phyloP scores from a whole-genome alignment of 176 grass and related monocot genomes.

The Lolium perenne region DNA sequence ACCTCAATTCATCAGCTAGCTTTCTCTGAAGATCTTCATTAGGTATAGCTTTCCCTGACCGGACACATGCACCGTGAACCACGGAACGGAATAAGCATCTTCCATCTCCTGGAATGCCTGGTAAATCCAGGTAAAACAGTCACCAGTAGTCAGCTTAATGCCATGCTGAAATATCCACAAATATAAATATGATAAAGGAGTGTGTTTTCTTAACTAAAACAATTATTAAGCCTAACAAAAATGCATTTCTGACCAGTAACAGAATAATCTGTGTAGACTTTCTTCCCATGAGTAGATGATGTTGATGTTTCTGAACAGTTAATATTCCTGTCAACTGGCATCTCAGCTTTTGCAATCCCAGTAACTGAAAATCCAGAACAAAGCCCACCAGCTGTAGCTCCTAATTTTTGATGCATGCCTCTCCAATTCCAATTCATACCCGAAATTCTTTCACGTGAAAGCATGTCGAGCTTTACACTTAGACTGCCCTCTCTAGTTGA shows the following conservation, averaged over 20 bases:
- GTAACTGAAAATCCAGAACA: slow-evolving; percentile 71
- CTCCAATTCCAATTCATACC: slow-evolving; percentile 65
- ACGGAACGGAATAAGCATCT: slow-evolving; percentile 57
- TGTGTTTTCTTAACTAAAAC: not conserved
- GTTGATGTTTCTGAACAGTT: slow-evolving; percentile 26
- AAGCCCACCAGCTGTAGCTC: slow-evolving; percentile 58
- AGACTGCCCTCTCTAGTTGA: slow-evolving; percentile 62
- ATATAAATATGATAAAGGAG: not conserved
- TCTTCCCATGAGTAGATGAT: slow-evolving; percentile 73
- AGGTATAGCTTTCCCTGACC: slow-evolving; percentile 59
- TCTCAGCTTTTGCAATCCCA: slow-evolving; percentile 60
- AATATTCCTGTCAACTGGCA: slow-evolving; percentile 48
- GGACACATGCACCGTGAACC: slow-evolving; percentile 72
- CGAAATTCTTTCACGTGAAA: slow-evolving; percentile 32
- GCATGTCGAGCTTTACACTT: slow-evolving; percentile 56
- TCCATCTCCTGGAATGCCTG: slow-evolving; percentile 86
- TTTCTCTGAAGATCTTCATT: slow-evolving; percentile 75
- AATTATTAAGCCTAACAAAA: not conserved
- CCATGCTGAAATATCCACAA: no score
- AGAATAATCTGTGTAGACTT: slow-evolving; percentile 87
- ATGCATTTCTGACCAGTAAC: slow-evolving; percentile 57
- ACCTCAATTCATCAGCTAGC: slow-evolving; percentile 88
- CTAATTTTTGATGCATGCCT: slow-evolving; percentile 58
- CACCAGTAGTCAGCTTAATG: not conserved
- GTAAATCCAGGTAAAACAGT: slow-evolving; percentile 37